Percentiles rank a stretch among this genome's conserved stretches.
Conservation (phyloP, 2,329 filamentous ascomycete species). For the Sporothrix inflata region DNA sequence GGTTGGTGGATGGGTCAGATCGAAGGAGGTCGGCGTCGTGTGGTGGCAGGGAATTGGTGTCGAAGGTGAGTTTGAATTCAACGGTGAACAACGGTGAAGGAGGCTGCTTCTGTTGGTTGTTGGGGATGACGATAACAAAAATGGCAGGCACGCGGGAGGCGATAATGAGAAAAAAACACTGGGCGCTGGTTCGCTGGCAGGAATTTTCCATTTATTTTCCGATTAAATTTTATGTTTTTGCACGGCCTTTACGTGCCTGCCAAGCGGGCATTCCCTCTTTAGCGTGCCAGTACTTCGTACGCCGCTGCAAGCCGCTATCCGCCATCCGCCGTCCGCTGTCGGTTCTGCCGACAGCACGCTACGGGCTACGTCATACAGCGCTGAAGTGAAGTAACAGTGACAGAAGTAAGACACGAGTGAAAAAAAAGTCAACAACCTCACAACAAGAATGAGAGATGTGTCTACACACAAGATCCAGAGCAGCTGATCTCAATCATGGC, state of each 20-base stretch:
- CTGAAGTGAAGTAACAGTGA: not conserved
- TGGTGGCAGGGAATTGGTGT: not conserved
- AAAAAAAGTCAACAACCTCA: not conserved
- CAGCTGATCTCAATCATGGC: not conserved
- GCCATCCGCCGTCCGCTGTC: not conserved
- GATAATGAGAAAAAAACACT: not conserved
- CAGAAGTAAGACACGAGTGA: not conserved
- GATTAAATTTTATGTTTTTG: not conserved
- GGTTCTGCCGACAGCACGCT: conserved; percentile 5
- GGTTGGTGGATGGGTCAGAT: not conserved
- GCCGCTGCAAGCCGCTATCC: conserved; percentile 11
- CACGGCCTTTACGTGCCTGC: conserved; percentile 1
- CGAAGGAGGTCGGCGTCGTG: not conserved
- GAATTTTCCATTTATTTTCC: conserved; percentile 1
- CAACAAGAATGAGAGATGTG: not conserved
- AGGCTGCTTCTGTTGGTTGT: not conserved
- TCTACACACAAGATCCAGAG: not conserved
- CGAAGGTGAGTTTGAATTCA: not conserved
- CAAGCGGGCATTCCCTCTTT: not conserved
- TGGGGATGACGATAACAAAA: conserved; percentile 17
- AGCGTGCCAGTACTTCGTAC: conserved; percentile 6
- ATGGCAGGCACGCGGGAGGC: not conserved
- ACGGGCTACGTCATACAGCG: conserved; percentile 9
- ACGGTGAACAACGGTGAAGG: not conserved
- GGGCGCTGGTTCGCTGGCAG: not conserved